Evolutionary conservation across 2,329 filamentous ascomycete genomes (phyloP), one percentile per base, ranked within the genome.

Genomic region (Talaromyces pinophilus): DNA sequence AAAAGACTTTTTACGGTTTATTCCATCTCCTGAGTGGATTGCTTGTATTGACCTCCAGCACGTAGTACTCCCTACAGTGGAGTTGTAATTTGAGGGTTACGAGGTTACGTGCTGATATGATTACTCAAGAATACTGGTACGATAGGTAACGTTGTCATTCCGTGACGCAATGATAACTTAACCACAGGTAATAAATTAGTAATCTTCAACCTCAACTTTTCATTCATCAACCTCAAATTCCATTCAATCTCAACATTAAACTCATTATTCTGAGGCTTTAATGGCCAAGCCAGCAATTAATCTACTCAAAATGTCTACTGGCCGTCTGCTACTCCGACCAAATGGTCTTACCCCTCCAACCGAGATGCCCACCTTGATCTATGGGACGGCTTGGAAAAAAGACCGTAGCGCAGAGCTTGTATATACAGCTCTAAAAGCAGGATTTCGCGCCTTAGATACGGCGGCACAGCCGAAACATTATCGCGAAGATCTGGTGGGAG

Each of bases 331-430:
- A 8, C 63, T 60, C 19, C 55, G 63, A 17, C 35, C 63, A n/a
- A 40, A 57, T 33, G 63, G 55, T 44, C 63, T 44, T 35, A n/a
- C 42, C 25, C 42, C 65, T 28, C 59, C 50, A 19, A 50, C 72
- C 15, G 67, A 70, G n/a, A 75, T 80, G 54, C 81, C 81, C 3
- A 73, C 79, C 3, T 83, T 87, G 69, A 79, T 95, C 69, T 95
- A 95, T 76, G 92, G 92, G 62, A 94, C 92, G 2, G 92, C 92
- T n/a, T 94, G 92, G 91, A 95, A 95, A 77, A 89, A 90, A 72
- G 87, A 89, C 0, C 79, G 79, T 19, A 92, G 90, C 0, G 83
- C 85, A 22, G 81, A 85, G 64, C 82, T 94, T 2, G 91, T 95
- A 25, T 86, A 89, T 71, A 78, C 84, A 69, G 92, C 92, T 1